Evolutionary conservation across 495 filamentous ascomycete species (phyloP), one percentile per base, ranked within the genome.

Genomic region (Melanomma pulvis-pyrius): DNA sequence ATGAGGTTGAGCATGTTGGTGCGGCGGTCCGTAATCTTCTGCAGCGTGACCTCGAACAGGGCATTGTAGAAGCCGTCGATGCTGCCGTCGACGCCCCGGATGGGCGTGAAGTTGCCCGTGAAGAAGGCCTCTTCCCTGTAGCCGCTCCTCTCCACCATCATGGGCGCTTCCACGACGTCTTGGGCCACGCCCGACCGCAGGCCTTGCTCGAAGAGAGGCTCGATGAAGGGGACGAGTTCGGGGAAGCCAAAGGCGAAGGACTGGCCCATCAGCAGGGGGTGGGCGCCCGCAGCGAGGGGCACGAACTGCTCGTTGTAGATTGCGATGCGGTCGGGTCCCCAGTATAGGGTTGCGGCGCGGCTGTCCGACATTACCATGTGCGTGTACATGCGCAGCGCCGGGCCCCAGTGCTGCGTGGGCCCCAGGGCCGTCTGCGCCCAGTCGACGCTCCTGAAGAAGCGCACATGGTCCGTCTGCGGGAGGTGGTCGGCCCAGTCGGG

Each of bases 41-140:
- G 46, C 46, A 49, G n/a, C 46, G 46, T 49, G 17, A 49, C 46
- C 46, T 49, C 46, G n/a, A 49, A 49, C n/a, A 49, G 46, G n/a
- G 46, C 46, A 49, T 49, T 49, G 46, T 49, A 49, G 46, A 49
- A 49, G 46, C 46, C 46, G 4, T 49, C 46, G n/a, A 49, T 17
- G 4, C n/a, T 49, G n/a, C 46, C 46, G n/a, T 49, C 46, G 6
- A 49, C 17, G 6, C 46, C 46, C 7, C 46, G 7, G n/a, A 49
- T 49, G n/a, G 46, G 46, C n/a, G 46, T 49, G n/a, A 49, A 49
- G 46, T 49, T 49, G 7, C 46, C 46, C n/a, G 46, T 49, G n/a
- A 49, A 49, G 46, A 49, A 49, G 7, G 46, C 22, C n/a, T 51
- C 48, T 17, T 51, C 48, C 8, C 11, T 6, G n/a, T 51, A 11